Evolutionary conservation across 2,329 filamentous ascomycete species (phyloP), one percentile per base, ranked within the genome.

Genomic region (Leptographium flavum): DNA sequence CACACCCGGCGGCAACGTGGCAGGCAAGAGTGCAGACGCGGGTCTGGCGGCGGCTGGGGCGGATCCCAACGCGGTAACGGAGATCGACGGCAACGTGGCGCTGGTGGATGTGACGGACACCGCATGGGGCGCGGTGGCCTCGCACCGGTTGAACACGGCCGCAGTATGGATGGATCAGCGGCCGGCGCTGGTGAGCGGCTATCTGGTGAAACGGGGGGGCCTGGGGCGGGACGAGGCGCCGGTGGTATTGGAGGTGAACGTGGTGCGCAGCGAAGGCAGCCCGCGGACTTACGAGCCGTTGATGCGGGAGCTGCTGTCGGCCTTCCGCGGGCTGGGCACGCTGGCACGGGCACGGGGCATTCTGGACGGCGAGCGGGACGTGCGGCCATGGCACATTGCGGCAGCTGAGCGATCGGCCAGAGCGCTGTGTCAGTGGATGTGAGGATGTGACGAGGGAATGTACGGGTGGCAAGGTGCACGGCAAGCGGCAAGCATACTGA

Each of bases 351-450:
- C 79, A 21, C 74, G 81, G 49, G 82, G 77, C 0, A 65, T 80
- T 55, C 65, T 78, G 55, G 71, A 76, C 54, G 61, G 69, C 49
- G 66, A 76, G 45, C 69, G 64, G 41, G 76, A 79, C 55, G 69
- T 78, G n/a, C 65, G 83, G 54, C 85, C 85, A 17, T 86, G 84
- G 81, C 85, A 90, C 66, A 66, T 90, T 48, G 80, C 77, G 13
- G 80, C 75, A 17, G 83, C 79, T 3, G 73, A 82, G 60, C 81
- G 81, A 61, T 81, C 74, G 2, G 77, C 79, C 4, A 68, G 74
- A 57, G 79, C 73, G 19, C 60, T 90, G 56, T 76, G 78, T 59
- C 65, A 75, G 55, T 61, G 80, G 55, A 73, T 81, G 70, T 85
- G 64, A 71, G 8, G 22, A 2, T 7, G 31, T n/a, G 32, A 5